Base-by-base conservation (phyloP, 2,329 filamentous ascomycete species). In the Calonectria naviculata region DNA sequence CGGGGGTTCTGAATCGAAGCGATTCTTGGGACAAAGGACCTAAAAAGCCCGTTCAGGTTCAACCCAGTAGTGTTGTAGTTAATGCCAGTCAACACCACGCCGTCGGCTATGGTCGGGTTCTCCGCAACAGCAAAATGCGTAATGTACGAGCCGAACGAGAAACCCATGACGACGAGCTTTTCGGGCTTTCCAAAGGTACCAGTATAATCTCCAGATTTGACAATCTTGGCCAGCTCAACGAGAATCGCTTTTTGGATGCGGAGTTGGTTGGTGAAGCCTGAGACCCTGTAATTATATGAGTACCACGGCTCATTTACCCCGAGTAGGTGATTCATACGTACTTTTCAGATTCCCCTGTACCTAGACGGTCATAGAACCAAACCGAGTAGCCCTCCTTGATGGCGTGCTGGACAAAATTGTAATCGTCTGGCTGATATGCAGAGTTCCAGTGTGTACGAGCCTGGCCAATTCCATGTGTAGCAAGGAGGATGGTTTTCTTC, bases 331-430 rank as follows among this genome's bases (percentile, higher is more conserved):
- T 7, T 19, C 26, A 1, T 4, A 17, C 52, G 0, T 36, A 73
- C 71, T 73, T 74, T 4, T 71, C 68, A 62, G 68, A 72, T 36
- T 73, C 68, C 5, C 73, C 73, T 2, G 26, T 65, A 13, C 73
- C 73, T 7, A 74, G 71, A 10, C 73, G 68, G 28, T 74, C 71
- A 21, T 74, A 74, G 29, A 74, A 74, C 71, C 71, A 74, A 21
- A 74, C 73, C 1, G 73, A 74, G 49, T 74, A 74, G 1, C 71
- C 73, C 1, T 72, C 52, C 4, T 60, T 56, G 31, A 74, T 70
- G 29, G 73, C 73, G 24, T 73, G 67, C 34, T 74, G 68, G 2
- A 74, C 73, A 65, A 74, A 74, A 58, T 74, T 74, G 41, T 73
- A 72, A 26, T 74, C 42, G 2, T 72, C 68, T 2, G 73, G 73